Base-by-base conservation (phyloP, 176 grass and related monocot species). In the Panicum miliaceum region DNA sequence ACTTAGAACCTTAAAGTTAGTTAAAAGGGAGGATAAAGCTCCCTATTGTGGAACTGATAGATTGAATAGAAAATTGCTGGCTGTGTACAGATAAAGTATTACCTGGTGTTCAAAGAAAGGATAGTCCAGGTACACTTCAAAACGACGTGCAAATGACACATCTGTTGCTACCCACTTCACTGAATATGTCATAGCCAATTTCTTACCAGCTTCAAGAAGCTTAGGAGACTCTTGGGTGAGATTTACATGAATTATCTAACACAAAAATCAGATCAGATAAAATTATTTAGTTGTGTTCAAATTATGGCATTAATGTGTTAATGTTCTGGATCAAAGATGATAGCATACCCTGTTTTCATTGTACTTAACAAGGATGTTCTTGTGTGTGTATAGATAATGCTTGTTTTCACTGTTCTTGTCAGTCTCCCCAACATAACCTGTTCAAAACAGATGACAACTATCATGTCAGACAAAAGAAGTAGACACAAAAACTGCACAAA, bases 91-190 rank as follows among this genome's bases (percentile, higher is more conserved):
- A 35, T 34, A 48, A 63, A 78, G n/a, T 25, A 81, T 77, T 92
- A 98, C 96, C 93, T 98, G 96, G 91, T 98, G 96, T 90, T 98
- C 93, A 81, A 98, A 98, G 79, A 98, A 98, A 81, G 96, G 96
- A 76, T 98, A 94, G 62, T 98, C 96, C 85, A 98, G 86, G 76
- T 98, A 98, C 42, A 98, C 96, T 91, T 98, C 93, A 70, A 98
- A 98, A 75, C 96, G 93, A 9, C 83, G 96, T 71, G 92, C 82
- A 89, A 98, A 98, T 78, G 86, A 77, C 14, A 98, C 92, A 87
- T 95, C 86, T 73, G 89, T 98, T 76, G 63, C 68, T 29, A 79
- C 42, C 96, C 96, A 98, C 83, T 90, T 98, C 56, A 98, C 91
- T 68, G 96, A 91, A 88, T 95, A 98, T 29, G 93, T 92, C 93